A percentile compares a stretch with the other conserved stretches of the same genome.
Conservation (phyloP, 2,329 filamentous ascomycete species). For the Pseudopithomyces maydicus region DNA sequence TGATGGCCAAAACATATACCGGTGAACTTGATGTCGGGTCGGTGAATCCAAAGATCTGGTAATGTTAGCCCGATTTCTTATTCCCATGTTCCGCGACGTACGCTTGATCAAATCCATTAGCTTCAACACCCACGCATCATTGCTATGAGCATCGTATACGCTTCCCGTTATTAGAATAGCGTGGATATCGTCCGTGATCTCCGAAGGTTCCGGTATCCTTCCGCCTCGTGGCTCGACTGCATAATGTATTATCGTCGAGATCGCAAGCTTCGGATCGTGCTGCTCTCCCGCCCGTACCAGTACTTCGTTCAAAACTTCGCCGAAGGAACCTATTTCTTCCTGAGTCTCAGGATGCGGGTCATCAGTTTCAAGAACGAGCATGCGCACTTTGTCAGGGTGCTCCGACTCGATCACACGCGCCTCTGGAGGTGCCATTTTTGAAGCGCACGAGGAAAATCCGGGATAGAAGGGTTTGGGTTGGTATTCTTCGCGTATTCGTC, state of each 20-base stretch:
- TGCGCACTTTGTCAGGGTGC: constrained; percentile 45
- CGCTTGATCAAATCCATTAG: constrained; percentile 53
- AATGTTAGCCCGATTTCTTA: constrained; percentile 6
- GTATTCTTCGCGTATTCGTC: neutral
- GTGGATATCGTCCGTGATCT: constrained; percentile 52
- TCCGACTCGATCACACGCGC: constrained; percentile 27
- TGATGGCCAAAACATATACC: constrained; percentile 58
- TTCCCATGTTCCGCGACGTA: constrained; percentile 22
- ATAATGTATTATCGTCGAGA: constrained; percentile 61
- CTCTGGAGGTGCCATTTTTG: constrained; percentile 28
- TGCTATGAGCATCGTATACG: constrained; percentile 54
- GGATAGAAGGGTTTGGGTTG: neutral
- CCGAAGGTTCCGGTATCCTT: constrained; percentile 52
- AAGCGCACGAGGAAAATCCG: neutral
- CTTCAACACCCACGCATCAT: constrained; percentile 51
- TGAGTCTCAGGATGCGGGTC: constrained; percentile 59
- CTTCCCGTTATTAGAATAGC: constrained; percentile 55
- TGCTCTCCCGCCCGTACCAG: constrained; percentile 57
- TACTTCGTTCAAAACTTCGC: constrained; percentile 58
- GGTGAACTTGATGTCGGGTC: constrained; percentile 57
- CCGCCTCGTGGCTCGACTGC: constrained; percentile 52
- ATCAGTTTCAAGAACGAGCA: constrained; percentile 65
- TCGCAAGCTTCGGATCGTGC: constrained; percentile 59
- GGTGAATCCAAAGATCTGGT: constrained; percentile 55
- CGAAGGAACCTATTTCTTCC: constrained; percentile 58